These are phyloP conservation scores for Leptographium lundbergii DNA, from an alignment of 2,329 filamentous ascomycete genomes.

Conservation along the genomic window DNA sequence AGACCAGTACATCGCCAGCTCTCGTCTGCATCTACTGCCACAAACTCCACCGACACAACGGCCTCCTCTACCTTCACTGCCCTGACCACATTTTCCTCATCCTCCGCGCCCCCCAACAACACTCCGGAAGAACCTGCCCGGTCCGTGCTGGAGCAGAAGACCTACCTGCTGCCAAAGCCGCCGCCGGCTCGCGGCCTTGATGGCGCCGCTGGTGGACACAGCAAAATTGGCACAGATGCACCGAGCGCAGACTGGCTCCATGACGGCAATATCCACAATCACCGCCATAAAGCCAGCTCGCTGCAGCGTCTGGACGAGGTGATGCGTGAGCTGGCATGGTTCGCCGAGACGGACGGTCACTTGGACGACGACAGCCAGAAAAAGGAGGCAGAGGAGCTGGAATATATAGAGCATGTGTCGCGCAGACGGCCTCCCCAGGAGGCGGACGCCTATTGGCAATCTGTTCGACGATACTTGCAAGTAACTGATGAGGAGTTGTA, in stretches of 20 bases:
- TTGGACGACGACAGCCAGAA: neutral
- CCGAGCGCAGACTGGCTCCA: neutral
- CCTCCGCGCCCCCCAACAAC: neutral
- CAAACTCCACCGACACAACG: neutral
- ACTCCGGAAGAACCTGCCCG: neutral
- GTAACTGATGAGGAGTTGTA: slow-evolving; percentile 3
- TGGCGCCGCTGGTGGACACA: neutral
- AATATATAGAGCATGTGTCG: neutral
- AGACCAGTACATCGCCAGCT: neutral
- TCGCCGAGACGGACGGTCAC: neutral
- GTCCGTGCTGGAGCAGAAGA: neutral
- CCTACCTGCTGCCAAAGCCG: neutral
- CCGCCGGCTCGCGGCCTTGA: neutral
- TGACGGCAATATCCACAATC: neutral
- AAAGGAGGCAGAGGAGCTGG: neutral
- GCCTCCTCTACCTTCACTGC: neutral
- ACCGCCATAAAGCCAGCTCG: neutral
- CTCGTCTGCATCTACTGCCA: neutral
- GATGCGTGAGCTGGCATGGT: neutral
- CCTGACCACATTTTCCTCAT: neutral
- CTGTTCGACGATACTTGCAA: slow-evolving; percentile 1
- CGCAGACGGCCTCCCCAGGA: neutral
- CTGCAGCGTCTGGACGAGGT: neutral
- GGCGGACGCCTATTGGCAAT: slow-evolving; percentile 2
- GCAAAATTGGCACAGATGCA: neutral